Evolutionary conservation across 2,329 filamentous ascomycete species (phyloP).

Genomic region (Pestalotiopsis sp.): DNA sequence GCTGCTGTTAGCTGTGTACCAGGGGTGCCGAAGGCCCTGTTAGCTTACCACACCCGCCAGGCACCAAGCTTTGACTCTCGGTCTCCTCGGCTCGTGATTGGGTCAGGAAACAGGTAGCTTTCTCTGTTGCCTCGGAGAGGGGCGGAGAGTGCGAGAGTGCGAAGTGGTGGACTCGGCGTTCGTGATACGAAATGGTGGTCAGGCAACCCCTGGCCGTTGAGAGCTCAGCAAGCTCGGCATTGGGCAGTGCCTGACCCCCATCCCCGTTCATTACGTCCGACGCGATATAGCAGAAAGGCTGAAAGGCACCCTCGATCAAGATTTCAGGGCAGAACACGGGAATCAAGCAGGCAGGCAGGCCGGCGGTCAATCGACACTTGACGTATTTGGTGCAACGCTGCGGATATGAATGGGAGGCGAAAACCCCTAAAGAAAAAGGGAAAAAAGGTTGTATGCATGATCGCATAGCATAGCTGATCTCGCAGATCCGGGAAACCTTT

Average conservation of each 20-base stretch:
- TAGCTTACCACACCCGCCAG: neutral
- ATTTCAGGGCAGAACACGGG: neutral
- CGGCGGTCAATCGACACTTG: neutral
- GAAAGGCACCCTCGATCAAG: neutral
- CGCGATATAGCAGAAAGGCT: neutral
- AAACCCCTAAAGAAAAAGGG: neutral
- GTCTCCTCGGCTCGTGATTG: slow-evolving; percentile 3
- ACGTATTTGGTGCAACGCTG: neutral
- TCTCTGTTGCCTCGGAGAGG: slow-evolving; percentile 1
- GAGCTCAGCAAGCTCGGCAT: neutral
- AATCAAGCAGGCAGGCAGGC: neutral
- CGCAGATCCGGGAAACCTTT: slow-evolving; percentile 23
- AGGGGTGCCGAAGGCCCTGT: neutral
- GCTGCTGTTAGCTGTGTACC: neutral
- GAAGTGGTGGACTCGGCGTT: neutral
- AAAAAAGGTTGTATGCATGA: slow-evolving; percentile 18
- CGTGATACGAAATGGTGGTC: slow-evolving; percentile 7
- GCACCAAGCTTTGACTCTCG: neutral
- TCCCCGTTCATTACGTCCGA: neutral
- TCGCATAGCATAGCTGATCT: slow-evolving; percentile 30
- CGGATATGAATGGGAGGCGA: neutral
- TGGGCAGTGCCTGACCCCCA: neutral
- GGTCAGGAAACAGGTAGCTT: neutral
- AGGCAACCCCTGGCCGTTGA: neutral
- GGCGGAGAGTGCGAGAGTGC: neutral